These are phyloP conservation scores for Brassica napus DNA, from an alignment of 345 rosid genomes.

Conservation along the genomic window DNA sequence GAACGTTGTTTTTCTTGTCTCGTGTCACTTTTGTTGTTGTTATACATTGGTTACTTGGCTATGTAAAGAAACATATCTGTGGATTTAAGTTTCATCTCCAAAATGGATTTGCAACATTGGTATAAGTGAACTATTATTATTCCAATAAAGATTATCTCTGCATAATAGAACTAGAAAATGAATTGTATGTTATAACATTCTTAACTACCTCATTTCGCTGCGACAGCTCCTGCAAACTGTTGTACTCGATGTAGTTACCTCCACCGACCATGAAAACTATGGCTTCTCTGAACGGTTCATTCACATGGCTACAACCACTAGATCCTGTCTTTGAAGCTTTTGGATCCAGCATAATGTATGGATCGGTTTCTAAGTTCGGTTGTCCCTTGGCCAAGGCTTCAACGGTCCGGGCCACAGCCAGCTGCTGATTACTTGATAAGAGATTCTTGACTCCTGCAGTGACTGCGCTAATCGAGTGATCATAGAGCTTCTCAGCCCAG, in stretches of 20 bases:
- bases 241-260: constrained; percentile 78
- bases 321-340: constrained; percentile 72
- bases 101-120: neutral
- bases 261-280: constrained; percentile 88
- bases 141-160: neutral
- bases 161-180: neutral
- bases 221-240: constrained; percentile 61
- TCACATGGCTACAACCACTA: constrained; percentile 41
- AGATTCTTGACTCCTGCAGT: constrained; percentile 88
- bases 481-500: constrained; percentile 89
- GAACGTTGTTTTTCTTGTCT: constrained; percentile 29
- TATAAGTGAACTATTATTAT: neutral
- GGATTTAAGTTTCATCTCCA: neutral
- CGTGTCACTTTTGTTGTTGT: constrained; percentile 35
- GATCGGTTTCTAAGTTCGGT: constrained; percentile 41
- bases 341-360: constrained; percentile 73
- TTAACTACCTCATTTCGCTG: constrained; percentile 23
- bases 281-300: constrained; percentile 53
- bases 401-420: constrained; percentile 66
- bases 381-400: constrained; percentile 32
- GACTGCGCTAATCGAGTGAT: constrained; percentile 78
- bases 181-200: constrained; percentile 40
- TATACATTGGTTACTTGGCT: constrained; percentile 25
- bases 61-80: constrained; percentile 21
- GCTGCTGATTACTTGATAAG: constrained; percentile 64